These are phyloP conservation scores for Trichoderma citrinoviride DNA, from an alignment of 2,329 filamentous ascomycete genomes.

Conservation along the genomic window DNA sequence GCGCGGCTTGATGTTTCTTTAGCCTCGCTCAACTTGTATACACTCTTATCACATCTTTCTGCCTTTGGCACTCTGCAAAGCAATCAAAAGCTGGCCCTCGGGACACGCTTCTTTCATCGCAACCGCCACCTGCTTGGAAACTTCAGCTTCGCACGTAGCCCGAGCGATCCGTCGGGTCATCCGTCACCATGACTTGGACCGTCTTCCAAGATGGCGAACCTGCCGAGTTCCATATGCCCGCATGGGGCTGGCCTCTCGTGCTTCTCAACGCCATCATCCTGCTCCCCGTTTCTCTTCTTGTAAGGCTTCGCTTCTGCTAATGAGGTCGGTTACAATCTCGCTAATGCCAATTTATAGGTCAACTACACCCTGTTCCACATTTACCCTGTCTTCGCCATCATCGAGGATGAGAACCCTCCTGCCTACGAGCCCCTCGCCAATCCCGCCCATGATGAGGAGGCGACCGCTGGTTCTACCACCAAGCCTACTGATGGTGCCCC, in stretches of 20 bases:
- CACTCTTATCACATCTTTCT: background rate
- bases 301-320: slow-evolving; percentile 31
- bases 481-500: slow-evolving; percentile 37
- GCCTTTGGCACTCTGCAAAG: background rate
- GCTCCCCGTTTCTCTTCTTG: slow-evolving; percentile 44
- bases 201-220: slow-evolving; percentile 37
- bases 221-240: slow-evolving; percentile 35
- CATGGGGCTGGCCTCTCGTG: slow-evolving; percentile 42
- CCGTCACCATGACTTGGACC: slow-evolving; percentile 14
- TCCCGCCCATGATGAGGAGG: slow-evolving; percentile 32
- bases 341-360: slow-evolving; percentile 35
- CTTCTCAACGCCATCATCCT: slow-evolving; percentile 44
- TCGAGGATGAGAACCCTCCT: slow-evolving; percentile 57
- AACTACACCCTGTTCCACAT: slow-evolving; percentile 51
- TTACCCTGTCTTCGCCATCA: slow-evolving; percentile 54
- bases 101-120: background rate
- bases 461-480: slow-evolving; percentile 31
- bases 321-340: background rate
- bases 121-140: background rate
- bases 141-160: background rate
- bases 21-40: background rate
- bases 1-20: background rate
- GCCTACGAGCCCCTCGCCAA: slow-evolving; percentile 52
- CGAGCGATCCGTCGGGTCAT: background rate
- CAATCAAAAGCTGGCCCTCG: background rate